These are phyloP conservation scores for Vitis amurensis DNA, from an alignment of 164 flowering plant genomes.

Conservation along the genomic window DNA sequence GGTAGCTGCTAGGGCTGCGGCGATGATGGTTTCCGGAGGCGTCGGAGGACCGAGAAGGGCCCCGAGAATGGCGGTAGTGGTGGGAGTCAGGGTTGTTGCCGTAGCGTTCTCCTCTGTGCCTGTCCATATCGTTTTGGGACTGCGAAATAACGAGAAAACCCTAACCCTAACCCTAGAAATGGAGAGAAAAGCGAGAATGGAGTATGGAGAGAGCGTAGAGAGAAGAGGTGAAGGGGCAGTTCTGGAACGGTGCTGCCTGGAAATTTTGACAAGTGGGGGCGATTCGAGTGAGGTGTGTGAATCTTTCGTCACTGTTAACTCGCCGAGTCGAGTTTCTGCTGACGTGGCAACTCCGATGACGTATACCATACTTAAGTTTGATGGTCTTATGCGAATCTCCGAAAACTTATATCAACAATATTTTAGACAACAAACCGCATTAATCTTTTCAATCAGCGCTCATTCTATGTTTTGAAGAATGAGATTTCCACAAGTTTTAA, in stretches of 20 bases:
- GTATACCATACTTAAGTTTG: too few species aligned
- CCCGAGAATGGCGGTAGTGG: constrained; percentile 27
- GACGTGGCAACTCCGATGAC: too few species aligned
- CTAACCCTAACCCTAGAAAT: constrained; percentile 14
- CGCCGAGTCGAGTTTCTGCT: too few species aligned
- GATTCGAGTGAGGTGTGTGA: not conserved
- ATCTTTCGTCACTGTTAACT: too few species aligned
- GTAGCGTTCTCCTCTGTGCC: constrained; percentile 44
- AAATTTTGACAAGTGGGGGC: not conserved
- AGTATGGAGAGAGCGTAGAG: not conserved
- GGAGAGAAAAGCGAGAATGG: not conserved
- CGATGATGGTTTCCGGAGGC: constrained; percentile 21
- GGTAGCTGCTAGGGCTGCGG: constrained; percentile 35
- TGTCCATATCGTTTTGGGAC: constrained; percentile 32
- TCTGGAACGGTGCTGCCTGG: not conserved
- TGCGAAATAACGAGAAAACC: constrained; percentile 1
- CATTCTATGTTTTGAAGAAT: too few species aligned
- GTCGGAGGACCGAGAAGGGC: constrained; percentile 34
- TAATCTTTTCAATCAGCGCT: too few species aligned
- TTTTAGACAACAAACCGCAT: too few species aligned
- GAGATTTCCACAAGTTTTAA: too few species aligned
- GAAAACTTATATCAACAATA: too few species aligned
- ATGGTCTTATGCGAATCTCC: too few species aligned
- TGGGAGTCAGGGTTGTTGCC: constrained; percentile 16
- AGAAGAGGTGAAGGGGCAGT: constrained; percentile 3